A percentile compares a stretch with the other conserved stretches of the same genome.
phyloP scores from a whole-genome alignment of 306 rosid genomes.

The Pueraria montana region DNA sequence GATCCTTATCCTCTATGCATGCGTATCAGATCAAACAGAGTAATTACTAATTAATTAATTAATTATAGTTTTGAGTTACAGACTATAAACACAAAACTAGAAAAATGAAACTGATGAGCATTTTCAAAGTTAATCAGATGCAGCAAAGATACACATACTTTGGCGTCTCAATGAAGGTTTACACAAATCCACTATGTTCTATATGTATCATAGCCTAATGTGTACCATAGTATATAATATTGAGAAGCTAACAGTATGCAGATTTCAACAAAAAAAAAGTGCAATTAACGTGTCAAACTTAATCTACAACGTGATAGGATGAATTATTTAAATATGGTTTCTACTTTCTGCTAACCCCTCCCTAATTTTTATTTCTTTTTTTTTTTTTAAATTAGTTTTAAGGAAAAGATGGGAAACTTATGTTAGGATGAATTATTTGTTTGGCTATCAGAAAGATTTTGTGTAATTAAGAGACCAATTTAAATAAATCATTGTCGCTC shows the following conservation, averaged over 20 bases:
- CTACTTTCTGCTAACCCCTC: background rate
- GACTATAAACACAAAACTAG: background rate
- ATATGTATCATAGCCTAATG: background rate
- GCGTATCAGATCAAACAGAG: background rate
- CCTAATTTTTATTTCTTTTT: background rate
- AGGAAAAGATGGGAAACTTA: background rate
- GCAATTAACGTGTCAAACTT: slow-evolving; percentile 7
- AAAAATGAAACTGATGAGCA: background rate
- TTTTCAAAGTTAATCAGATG: background rate
- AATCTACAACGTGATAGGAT: background rate
- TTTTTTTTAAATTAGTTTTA: background rate
- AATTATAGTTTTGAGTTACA: background rate
- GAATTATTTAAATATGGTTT: background rate
- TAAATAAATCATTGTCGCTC: background rate
- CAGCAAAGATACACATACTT: background rate
- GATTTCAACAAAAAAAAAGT: background rate
- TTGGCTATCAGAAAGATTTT: background rate
- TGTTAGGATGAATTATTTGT: background rate
- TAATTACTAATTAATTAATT: background rate
- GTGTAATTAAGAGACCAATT: background rate
- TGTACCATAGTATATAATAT: background rate
- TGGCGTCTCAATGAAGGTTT: background rate
- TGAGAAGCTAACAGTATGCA: background rate
- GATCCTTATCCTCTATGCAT: background rate
- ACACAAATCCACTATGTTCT: background rate